Base-by-base conservation (phyloP, 148 eudicot genomes). In the Beta vulgaris region DNA sequence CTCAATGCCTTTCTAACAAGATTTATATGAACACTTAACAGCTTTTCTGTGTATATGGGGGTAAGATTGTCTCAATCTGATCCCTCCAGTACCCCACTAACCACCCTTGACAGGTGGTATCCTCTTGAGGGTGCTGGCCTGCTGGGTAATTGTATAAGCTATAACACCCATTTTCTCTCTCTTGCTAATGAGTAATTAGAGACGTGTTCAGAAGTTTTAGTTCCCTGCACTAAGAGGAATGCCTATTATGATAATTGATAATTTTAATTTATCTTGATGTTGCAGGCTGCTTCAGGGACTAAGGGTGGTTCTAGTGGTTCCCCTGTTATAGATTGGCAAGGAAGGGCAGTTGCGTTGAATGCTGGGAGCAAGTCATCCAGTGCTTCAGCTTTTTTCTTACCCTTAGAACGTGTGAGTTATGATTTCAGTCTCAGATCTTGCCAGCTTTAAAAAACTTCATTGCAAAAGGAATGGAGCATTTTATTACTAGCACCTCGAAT, bases 241-340 rank as follows among this genome's bases (percentile, higher is more conserved):
- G 26, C 66, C n/a, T n/a, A 39, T 54, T 0, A 0, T 49, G 26
- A 66, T 81, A 7, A n/a, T n/a, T n/a, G n/a, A n/a, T n/a, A n/a
- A n/a, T 64, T 63, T 64, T 69, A 48, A 53, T 28, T 73, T 51
- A 55, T 71, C 48, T 25, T 44, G 48, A 35, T 53, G 16, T 77
- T 62, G 77, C 79, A 96, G 99, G 99, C 99, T 46, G 99, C 99
- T 86, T 96, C 99, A 81, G 99, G 99, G 53, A 96, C 99, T 66
- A 96, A 89, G 85, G 98, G 94, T 60, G 99, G 99, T 79, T 96
- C 99, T 68, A 96, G 99, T 80, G 99, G 99, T 64, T 96, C 99
- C 74, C 99, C 98, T 46, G 99, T 96, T 61, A 89, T 96, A 81
- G 98, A 95, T 80, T 92, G 97, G 89, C 94, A 92, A 82, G 99